Base-by-base conservation (phyloP, 2,329 filamentous ascomycete genomes). In the Esteya vermicola region DNA sequence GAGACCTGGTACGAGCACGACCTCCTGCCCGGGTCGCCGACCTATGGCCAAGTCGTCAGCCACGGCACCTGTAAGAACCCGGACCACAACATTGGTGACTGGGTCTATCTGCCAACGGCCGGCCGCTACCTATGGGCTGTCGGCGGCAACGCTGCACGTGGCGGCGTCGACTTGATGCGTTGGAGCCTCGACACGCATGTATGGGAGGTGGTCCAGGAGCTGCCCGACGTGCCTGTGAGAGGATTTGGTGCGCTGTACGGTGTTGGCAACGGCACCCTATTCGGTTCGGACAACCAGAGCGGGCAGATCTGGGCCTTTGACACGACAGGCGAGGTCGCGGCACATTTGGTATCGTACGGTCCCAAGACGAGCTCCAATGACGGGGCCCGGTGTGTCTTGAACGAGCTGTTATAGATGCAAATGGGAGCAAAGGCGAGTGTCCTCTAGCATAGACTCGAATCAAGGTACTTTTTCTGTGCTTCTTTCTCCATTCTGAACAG, bases 201-300 rank as follows among this genome's bases (percentile, higher is more conserved):
- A 12, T 45, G 37, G 39, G 30, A 36, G 31, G 30, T 40, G 2
- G 40, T 45, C n/a, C 31, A 26, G 18, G 35, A 40, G 31, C 41
- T 33, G 19, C 33, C 39, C 23, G 16, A 22, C 19, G 19, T 41
- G 12, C n/a, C 9, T 6, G 33, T 26, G 19, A 12, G 9, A 31
- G 28, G 30, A 13, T 40, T 43, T 30, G 40, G 40, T 22, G 43
- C 43, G n/a, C 16, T 43, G 13, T 43, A 40, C 30, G 40, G 40
- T 19, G 33, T 39, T n/a, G 36, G 37, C 33, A 43, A 43, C 38
- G 39, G 35, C 35, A 30, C 35, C 4, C 9, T 37, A 8, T 37
- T 4, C 12, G 35, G 12, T 19, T 28, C 25, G 8, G 25, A 28
- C 35, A 37, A 28, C 18, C 12, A 20, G 12, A 37, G 25, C 25